These are phyloP conservation scores for Cyathus striatus DNA, from an alignment of 768 basidiomycete genomes.

Conservation along the genomic window DNA sequence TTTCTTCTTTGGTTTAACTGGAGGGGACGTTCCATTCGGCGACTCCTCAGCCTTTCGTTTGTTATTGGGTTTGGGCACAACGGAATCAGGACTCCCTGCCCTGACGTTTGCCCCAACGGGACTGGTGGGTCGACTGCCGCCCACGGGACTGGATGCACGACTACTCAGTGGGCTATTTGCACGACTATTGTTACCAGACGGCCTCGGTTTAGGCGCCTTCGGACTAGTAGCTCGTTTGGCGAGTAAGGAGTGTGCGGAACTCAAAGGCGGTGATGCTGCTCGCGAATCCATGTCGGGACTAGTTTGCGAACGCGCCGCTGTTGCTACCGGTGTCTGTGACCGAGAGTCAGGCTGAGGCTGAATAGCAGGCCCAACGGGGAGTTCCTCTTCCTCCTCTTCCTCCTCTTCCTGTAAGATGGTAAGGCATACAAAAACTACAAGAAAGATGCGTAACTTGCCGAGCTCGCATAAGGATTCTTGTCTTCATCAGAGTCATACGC, in stretches of 20 bases:
- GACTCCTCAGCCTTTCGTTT: slow-evolving; percentile 46
- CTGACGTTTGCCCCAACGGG: slow-evolving; percentile 31
- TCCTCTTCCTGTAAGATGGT: slow-evolving; percentile 50
- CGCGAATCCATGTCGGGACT: slow-evolving; percentile 38
- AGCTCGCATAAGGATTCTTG: slow-evolving; percentile 77
- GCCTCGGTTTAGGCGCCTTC: slow-evolving; percentile 60
- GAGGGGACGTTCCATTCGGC: slow-evolving; percentile 20
- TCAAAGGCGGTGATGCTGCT: slow-evolving; percentile 55
- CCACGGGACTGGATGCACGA: slow-evolving; percentile 46
- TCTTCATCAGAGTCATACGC: slow-evolving; percentile 83
- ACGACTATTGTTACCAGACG: slow-evolving; percentile 38
- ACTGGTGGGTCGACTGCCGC: slow-evolving; percentile 38
- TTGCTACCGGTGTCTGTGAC: slow-evolving; percentile 38
- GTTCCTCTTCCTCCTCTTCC: slow-evolving; percentile 58
- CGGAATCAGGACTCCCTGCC: too few species aligned
- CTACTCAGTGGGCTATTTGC: slow-evolving; percentile 60
- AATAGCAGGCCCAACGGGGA: slow-evolving; percentile 35
- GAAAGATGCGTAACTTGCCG: slow-evolving; percentile 37
- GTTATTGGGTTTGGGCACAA: slow-evolving; percentile 18
- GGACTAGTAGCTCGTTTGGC: slow-evolving; percentile 86
- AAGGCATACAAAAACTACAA: neutral
- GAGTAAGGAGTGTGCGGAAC: slow-evolving; percentile 64
- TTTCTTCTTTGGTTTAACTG: slow-evolving; percentile 47
- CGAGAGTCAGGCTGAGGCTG: slow-evolving; percentile 49
- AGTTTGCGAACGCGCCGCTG: slow-evolving; percentile 25